A percentile compares a stretch with the other conserved stretches of the same genome.
Evolutionary conservation across 805 yeast genomes (phyloP).

Genomic region (Saccharomyces eubayanus): DNA sequence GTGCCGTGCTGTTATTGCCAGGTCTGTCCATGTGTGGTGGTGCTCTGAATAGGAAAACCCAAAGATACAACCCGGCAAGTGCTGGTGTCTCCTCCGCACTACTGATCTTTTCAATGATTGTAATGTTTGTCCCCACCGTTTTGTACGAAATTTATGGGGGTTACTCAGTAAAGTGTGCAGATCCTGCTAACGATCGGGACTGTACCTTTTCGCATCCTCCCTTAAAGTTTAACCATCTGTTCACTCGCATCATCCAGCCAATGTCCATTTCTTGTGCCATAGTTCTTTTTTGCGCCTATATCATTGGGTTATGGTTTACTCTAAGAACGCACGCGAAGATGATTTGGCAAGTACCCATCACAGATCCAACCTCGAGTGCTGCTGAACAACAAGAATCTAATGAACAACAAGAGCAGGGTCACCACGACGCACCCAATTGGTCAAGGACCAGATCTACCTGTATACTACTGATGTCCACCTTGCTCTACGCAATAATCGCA

Average conservation of each 20-base stretch:
- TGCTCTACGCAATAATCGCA: conserved; percentile 86
- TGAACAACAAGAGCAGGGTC: conserved; percentile 39
- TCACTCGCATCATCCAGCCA: conserved; percentile 64
- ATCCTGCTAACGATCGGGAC: conserved; percentile 1
- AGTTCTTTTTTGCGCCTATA: conserved; percentile 72
- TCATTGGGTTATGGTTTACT: conserved; percentile 86
- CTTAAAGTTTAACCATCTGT: conserved; percentile 59
- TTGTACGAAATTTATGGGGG: conserved; percentile 86
- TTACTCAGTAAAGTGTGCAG: conserved; percentile 63
- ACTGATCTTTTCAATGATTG: conserved; percentile 82
- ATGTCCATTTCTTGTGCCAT: conserved; percentile 74
- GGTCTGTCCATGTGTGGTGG: conserved; percentile 98
- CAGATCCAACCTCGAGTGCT: conserved; percentile 11
- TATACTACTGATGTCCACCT: conserved; percentile 74
- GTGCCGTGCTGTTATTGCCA: conserved; percentile 84
- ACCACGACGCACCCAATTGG: conserved; percentile 98
- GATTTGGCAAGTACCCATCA: conserved; percentile 76
- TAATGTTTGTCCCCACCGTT: conserved; percentile 86
- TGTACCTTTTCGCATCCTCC: conserved; percentile 78
- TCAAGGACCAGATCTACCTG: conserved; percentile 74
- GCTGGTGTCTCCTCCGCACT: conserved; percentile 97
- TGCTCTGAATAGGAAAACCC: conserved; percentile 85
- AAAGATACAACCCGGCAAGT: conserved; percentile 87
- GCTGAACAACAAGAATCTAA: conserved; percentile 12
- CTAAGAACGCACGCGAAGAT: conserved; percentile 92